Evolutionary conservation across 164 flowering plant genomes (phyloP), one percentile per base, ranked within the genome.

Genomic region (Magnolia kwangsiensis): DNA sequence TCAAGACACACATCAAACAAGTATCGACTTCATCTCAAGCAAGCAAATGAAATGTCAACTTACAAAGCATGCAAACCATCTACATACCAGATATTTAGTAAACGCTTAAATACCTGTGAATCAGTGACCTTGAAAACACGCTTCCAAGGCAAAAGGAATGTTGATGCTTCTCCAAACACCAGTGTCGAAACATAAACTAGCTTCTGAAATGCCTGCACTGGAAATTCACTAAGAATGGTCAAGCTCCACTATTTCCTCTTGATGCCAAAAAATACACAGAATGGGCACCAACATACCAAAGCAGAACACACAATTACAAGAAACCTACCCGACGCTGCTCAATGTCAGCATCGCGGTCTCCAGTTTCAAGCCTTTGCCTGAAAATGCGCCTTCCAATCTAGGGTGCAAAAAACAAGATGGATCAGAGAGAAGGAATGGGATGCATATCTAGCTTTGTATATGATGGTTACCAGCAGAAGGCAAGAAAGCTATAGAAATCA

Each of bases 171-270:
- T 24, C 99, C 98, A 86, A 96, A 96, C 31, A 96, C 97, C 79
- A 93, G 94, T 29, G 86, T 92, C 55, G 99, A 96, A 45, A 96
- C 98, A 85, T 96, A 96, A 50, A 96, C 88, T 78, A 96, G 83
- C 91, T 90, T 96, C 92, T 93, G 97, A 87, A 96, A 96, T 82
- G 98, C 98, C 99, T 96, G 98, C 96, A 90, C 91, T 88, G 88
- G 88, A 88, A 80, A 85, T 11, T 76, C 82, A 80, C 75, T 67
- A 73, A 77, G 76, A 75, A 86, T 86, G 88, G 81, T 86, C 91
- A 88, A 85, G 88, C 78, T 78, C 83, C 83, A 80, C 74, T 55
- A 75, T 67, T 73, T 72, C 72, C 29, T 59, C n/a, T 55, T 67
- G 24, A 37, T 65, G 75, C 51, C 19, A 23, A 72, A 27, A 73